Evolutionary conservation across 495 filamentous ascomycete species (phyloP).

Genomic region (Lasiosphaeris hirsuta): DNA sequence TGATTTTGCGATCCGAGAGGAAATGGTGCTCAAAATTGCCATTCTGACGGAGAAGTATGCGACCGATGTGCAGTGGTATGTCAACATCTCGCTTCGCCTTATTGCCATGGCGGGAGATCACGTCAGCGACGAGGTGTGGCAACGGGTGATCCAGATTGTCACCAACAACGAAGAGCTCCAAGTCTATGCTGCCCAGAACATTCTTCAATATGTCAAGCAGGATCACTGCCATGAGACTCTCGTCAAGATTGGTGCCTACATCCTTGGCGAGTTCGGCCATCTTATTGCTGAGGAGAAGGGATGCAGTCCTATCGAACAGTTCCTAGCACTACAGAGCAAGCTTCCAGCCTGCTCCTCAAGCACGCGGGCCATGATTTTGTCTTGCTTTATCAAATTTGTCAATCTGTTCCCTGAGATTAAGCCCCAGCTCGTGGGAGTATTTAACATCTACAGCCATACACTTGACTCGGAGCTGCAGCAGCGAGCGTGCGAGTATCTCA

Average conservation of each 20-base stretch:
- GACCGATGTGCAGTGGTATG: conserved; percentile 98
- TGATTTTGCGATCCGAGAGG: conserved; percentile 95
- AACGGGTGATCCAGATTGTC: conserved; percentile 97
- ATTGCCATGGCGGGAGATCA: conserved; percentile 97
- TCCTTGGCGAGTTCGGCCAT: conserved; percentile 96
- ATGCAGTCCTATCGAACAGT: conserved; percentile 97
- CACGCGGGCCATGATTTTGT: conserved; percentile 90
- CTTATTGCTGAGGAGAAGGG: conserved; percentile 91
- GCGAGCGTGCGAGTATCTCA: conserved; percentile 91
- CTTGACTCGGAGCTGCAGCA: conserved; percentile 96
- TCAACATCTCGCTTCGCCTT: conserved; percentile 91
- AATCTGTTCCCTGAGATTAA: conserved; percentile 99
- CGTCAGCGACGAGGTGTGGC: conserved; percentile 99
- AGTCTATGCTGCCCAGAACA: conserved; percentile 91
- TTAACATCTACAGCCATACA: conserved; percentile 88
- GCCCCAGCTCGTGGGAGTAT: conserved; percentile 85
- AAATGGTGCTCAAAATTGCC: conserved; percentile 99
- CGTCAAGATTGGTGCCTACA: conserved; percentile 94
- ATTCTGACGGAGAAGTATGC: conserved; percentile 98
- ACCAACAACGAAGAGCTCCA: conserved; percentile 99
- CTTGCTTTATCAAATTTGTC: conserved; percentile 94
- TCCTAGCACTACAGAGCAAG: conserved; percentile 87
- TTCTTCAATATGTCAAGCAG: conserved; percentile 81
- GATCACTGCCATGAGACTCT: conserved; percentile 94
- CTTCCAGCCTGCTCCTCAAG: conserved; percentile 84